Conservation (phyloP, 1,139 yeast species). For the Candida sp. region DNA sequence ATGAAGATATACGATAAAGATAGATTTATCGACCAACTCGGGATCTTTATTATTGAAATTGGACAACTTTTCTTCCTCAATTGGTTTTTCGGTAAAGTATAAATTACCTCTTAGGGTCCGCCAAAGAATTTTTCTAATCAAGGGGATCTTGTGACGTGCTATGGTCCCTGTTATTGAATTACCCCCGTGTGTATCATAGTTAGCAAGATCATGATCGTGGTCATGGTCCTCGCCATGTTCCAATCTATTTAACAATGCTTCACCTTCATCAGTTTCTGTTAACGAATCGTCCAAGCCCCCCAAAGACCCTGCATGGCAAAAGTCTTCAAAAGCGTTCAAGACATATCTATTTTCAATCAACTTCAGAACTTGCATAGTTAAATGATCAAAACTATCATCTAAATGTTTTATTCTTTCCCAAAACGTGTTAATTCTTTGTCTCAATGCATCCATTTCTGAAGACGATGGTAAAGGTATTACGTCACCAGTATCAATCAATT, state of each 20-base stretch:
- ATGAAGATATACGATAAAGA: constrained; percentile 84
- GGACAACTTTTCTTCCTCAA: constrained; percentile 34
- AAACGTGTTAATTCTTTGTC: constrained; percentile 16
- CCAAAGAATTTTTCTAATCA: constrained; percentile 53
- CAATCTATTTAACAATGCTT: constrained; percentile 2
- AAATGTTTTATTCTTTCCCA: constrained; percentile 30
- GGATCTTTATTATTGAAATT: constrained; percentile 37
- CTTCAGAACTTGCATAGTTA: constrained; percentile 19
- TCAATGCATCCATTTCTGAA: constrained; percentile 30
- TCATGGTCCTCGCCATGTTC: constrained; percentile 12
- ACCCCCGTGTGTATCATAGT: constrained; percentile 43
- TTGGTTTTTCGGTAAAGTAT: constrained; percentile 47
- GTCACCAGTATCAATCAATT: constrained; percentile 23
- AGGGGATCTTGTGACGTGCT: constrained; percentile 38
- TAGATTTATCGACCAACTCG: constrained; percentile 57
- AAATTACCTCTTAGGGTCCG: constrained; percentile 54
- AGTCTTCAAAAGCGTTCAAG: constrained; percentile 25
- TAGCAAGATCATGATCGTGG: constrained; percentile 26
- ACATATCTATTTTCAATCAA: constrained; percentile 35
- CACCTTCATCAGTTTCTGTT: constrained; percentile 8
- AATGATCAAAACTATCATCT: constrained; percentile 24
- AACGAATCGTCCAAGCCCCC: constrained; percentile 10
- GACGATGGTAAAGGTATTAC: constrained; percentile 24
- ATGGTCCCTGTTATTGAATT: constrained; percentile 52
- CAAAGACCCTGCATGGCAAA: constrained; percentile 14